phyloP scores from a whole-genome alignment of 768 basidiomycete genomes.

The Tubosaeta sp. region DNA sequence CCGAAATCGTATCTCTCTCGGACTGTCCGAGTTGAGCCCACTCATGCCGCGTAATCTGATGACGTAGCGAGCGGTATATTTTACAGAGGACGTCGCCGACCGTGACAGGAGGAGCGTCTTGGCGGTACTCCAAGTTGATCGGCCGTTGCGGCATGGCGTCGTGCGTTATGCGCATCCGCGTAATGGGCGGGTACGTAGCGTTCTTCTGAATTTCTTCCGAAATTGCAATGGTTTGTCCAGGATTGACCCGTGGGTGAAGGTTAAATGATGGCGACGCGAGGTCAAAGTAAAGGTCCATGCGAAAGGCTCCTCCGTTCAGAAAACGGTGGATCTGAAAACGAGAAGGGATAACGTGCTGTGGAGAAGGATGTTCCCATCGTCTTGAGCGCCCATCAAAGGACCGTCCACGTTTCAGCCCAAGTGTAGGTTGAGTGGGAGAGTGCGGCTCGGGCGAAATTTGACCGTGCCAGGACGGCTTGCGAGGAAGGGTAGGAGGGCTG shows the following conservation, averaged over 20 bases:
- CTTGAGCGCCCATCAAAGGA: no score
- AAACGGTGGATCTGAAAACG: neutral
- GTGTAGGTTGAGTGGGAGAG: no score
- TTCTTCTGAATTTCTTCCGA: neutral
- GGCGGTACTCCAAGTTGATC: neutral
- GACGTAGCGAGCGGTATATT: neutral
- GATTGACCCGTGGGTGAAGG: neutral
- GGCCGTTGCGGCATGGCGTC: neutral
- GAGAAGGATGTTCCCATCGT: no score
- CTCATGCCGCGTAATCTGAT: neutral
- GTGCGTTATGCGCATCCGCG: neutral
- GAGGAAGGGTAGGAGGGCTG: no score
- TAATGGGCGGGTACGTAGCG: neutral
- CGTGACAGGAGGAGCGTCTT: neutral
- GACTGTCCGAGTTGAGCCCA: neutral
- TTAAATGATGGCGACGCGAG: neutral
- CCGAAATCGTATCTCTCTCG: neutral
- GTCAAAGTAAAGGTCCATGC: neutral
- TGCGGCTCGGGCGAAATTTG: no score
- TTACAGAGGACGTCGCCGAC: neutral
- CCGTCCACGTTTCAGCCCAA: no score
- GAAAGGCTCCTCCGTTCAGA: neutral
- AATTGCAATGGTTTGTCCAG: neutral
- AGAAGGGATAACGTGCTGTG: neutral
- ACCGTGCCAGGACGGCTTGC: no score